Conservation (phyloP, 2,329 filamentous ascomycete species). For the Tolypocladium pustulatum region DNA sequence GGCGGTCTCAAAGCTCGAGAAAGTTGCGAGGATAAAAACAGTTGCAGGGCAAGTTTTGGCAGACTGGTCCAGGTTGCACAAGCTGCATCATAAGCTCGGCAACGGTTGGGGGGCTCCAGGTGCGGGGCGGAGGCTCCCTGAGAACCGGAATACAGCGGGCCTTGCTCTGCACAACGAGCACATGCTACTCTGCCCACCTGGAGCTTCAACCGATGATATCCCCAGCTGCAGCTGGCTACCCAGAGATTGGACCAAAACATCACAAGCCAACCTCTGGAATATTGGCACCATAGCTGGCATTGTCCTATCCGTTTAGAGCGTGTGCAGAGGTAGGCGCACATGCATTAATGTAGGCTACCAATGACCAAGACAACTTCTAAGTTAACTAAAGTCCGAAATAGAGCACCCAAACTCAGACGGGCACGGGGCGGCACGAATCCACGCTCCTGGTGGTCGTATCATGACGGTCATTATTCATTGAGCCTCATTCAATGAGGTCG, state of each 20-base stretch:
- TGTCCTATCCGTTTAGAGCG: not conserved
- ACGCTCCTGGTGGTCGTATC: not conserved
- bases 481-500: not conserved
- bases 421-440: not conserved
- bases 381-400: not conserved
- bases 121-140: not conserved
- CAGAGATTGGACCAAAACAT: not conserved
- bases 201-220: not conserved
- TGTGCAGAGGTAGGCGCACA: not conserved
- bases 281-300: not conserved
- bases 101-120: not conserved
- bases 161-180: not conserved
- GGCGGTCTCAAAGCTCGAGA: not conserved
- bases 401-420: not conserved
- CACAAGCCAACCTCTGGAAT: not conserved
- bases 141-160: not conserved
- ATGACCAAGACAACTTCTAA: not conserved
- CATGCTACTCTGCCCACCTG: not conserved
- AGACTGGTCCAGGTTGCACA: not conserved
- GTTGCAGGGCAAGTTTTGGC: not conserved
- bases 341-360: not conserved
- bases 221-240: not conserved
- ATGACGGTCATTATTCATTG: not conserved
- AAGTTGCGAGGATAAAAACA: not conserved
- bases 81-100: not conserved